Evolutionary conservation across 163 green algal genomes (phyloP).

Genomic region (Scenedesmus sp.): DNA sequence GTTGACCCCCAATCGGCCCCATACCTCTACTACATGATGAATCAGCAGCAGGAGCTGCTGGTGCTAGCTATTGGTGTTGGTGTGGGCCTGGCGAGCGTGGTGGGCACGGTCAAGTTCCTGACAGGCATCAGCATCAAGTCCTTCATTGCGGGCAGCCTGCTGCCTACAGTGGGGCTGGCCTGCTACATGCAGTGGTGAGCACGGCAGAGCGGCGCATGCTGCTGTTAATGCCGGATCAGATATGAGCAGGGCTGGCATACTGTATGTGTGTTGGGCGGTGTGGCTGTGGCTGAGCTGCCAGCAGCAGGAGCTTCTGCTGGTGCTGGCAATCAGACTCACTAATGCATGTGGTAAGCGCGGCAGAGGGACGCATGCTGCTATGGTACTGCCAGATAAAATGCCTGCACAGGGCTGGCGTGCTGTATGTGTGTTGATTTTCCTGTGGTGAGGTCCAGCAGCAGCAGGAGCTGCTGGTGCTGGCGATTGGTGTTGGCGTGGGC

Average conservation of each 20-base stretch:
- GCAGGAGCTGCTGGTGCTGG: slow-evolving; percentile 66
- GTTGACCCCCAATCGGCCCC: slow-evolving; percentile 59
- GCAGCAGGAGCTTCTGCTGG: too few relatives aligned
- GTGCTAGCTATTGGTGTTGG: slow-evolving; percentile 66
- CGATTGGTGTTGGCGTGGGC: slow-evolving; percentile 66
- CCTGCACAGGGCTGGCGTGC: too few relatives aligned
- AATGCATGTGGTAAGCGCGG: too few relatives aligned
- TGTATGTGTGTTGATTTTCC: too few relatives aligned
- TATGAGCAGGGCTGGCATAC: neutral
- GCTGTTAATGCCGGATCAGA: too few relatives aligned
- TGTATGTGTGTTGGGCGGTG: neutral
- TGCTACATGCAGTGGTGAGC: slow-evolving; percentile 72
- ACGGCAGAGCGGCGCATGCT: too few relatives aligned
- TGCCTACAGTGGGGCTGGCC: slow-evolving; percentile 59
- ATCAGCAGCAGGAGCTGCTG: slow-evolving; percentile 67
- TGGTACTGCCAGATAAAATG: too few relatives aligned
- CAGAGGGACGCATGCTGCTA: too few relatives aligned
- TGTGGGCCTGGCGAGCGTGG: slow-evolving; percentile 62
- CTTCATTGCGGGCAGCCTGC: slow-evolving; percentile 56
- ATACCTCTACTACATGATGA: slow-evolving; percentile 72
- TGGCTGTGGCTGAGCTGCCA: too few relatives aligned
- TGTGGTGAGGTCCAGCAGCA: slow-evolving; percentile 39
- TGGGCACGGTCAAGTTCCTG: slow-evolving; percentile 64
- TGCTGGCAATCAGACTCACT: too few relatives aligned
- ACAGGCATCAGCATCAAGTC: slow-evolving; percentile 56